Evolutionary conservation across 1,284 basidiomycete genomes (phyloP).

Genomic region (Inonotus hispidus): DNA sequence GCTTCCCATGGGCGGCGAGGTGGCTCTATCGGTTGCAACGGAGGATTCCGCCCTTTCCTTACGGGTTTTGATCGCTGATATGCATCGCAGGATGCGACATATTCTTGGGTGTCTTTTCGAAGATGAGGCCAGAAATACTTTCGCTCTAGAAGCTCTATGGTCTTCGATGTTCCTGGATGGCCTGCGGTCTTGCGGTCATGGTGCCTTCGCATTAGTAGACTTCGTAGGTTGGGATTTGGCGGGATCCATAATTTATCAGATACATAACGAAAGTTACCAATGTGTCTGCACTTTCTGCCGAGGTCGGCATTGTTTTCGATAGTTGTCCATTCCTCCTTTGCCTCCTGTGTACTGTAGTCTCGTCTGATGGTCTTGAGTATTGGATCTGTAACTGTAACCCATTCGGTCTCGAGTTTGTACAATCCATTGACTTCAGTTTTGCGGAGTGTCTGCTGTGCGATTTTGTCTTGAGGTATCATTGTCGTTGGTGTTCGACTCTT

Average conservation of each 20-base stretch:
- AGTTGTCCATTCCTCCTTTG: conserved; percentile 18
- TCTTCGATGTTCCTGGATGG: conserved; percentile 32
- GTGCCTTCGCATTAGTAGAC: background rate
- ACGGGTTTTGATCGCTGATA: conserved; percentile 20
- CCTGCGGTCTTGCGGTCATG: conserved; percentile 22
- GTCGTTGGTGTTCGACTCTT: too few relatives aligned
- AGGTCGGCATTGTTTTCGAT: conserved; percentile 6
- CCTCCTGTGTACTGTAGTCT: background rate
- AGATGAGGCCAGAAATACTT: conserved; percentile 25
- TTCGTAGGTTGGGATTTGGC: background rate
- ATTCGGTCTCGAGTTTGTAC: too few relatives aligned
- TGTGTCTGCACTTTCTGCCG: background rate
- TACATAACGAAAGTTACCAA: background rate
- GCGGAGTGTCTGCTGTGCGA: background rate
- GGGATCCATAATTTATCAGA: conserved; percentile 16
- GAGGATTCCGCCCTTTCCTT: conserved; percentile 10
- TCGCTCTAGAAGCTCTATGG: conserved; percentile 21
- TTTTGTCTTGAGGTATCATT: too few relatives aligned
- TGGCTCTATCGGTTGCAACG: conserved; percentile 19
- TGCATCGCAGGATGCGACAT: conserved; percentile 22
- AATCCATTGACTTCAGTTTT: background rate
- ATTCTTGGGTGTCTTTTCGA: conserved; percentile 16
- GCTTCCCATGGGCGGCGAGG: conserved; percentile 20
- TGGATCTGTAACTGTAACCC: background rate
- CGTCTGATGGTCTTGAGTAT: conserved; percentile 24